Evolutionary conservation across 305 asterid species (phyloP).

Genomic region (Ajuga reptans): DNA sequence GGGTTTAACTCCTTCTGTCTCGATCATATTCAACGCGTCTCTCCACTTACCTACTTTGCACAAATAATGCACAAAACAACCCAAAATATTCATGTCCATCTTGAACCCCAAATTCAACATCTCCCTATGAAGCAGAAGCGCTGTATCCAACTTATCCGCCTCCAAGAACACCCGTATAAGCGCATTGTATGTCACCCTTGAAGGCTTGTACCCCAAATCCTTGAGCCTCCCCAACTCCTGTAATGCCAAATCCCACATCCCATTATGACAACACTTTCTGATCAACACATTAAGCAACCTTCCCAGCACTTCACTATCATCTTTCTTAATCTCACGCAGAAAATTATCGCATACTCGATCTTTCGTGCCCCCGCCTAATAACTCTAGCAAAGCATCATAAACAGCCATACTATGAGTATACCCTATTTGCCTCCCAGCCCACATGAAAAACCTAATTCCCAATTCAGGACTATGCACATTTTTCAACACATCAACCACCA

Average conservation of each 20-base stretch:
- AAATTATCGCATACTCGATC: constrained; percentile 37
- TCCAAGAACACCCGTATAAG: constrained; percentile 63
- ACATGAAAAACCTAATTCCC: constrained; percentile 77
- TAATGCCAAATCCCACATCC: constrained; percentile 79
- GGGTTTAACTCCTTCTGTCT: constrained; percentile 64
- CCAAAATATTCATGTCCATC: constrained; percentile 60
- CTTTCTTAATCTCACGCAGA: constrained; percentile 47
- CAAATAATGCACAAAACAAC: constrained; percentile 46
- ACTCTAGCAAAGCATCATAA: constrained; percentile 61
- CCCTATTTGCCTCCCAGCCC: constrained; percentile 95
- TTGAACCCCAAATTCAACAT: constrained; percentile 55
- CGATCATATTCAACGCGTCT: constrained; percentile 68
- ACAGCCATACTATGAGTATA: constrained; percentile 56
- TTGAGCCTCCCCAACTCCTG: constrained; percentile 88
- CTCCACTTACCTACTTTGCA: constrained; percentile 83
- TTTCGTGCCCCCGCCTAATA: constrained; percentile 34
- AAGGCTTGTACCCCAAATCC: constrained; percentile 70
- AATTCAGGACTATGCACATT: constrained; percentile 50
- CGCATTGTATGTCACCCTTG: constrained; percentile 58
- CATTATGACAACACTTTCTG: constrained; percentile 63
- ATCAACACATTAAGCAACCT: constrained; percentile 72
- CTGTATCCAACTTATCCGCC: constrained; percentile 57
- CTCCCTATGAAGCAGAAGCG: constrained; percentile 63
- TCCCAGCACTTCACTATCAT: constrained; percentile 59
- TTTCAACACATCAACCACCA: constrained; percentile 62